Evolutionary conservation across 345 rosid genomes (phyloP).

Genomic region (Linum trigynum): DNA sequence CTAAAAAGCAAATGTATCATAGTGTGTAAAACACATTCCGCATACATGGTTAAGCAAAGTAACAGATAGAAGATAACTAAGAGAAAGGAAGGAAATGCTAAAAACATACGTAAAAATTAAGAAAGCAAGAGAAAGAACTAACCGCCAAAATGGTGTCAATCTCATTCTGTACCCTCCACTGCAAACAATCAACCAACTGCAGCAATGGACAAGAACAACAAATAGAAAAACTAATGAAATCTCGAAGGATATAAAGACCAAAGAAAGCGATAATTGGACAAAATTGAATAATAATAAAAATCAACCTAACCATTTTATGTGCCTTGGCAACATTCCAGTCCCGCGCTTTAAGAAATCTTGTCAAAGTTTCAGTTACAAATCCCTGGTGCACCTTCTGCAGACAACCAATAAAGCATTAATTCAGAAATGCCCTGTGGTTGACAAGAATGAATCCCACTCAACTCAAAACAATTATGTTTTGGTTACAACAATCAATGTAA

Average conservation of each 20-base stretch:
- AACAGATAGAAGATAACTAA: neutral
- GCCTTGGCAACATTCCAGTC: conserved; percentile 26
- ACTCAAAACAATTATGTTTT: neutral
- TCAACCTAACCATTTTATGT: conserved; percentile 23
- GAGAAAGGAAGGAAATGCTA: neutral
- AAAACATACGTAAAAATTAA: neutral
- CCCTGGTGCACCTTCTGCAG: conserved; percentile 27
- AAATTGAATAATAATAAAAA: neutral
- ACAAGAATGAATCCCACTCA: neutral
- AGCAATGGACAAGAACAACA: neutral
- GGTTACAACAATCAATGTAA: neutral
- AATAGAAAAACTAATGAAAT: neutral
- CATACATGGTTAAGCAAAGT: neutral
- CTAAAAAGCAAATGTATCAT: neutral
- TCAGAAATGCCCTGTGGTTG: neutral
- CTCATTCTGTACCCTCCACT: conserved; percentile 23
- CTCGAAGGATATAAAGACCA: neutral
- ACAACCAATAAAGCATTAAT: neutral
- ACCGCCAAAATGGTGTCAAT: conserved; percentile 24
- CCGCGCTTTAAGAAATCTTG: conserved; percentile 25
- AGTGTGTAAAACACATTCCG: neutral
- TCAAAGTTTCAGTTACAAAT: conserved; percentile 21
- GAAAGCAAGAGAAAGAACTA: neutral
- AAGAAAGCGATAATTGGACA: neutral
- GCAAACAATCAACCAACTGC: conserved; percentile 25